Base-by-base conservation (phyloP, 257 asterid species). In the Nyctanthes arbortristis region DNA sequence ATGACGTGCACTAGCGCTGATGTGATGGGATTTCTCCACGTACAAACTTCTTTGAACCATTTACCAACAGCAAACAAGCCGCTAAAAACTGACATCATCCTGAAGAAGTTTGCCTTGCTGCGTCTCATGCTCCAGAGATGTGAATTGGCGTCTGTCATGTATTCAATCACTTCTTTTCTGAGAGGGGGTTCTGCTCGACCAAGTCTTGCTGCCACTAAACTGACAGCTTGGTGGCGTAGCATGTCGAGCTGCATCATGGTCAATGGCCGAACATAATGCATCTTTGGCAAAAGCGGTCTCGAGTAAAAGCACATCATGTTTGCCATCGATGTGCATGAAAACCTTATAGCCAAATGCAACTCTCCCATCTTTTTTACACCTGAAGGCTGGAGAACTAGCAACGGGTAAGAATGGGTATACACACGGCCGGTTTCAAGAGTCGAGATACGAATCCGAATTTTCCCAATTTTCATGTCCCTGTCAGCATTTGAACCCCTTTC, bases 121-220 rank as follows among this genome's bases (percentile, higher is more conserved):
- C 93, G 85, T 77, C 98, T 83, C 97, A 93, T 88, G 89, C 97
- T 93, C 96, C 97, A 93, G 25, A 93, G 88, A 67, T 93, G 98
- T 5, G 96, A 82, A 66, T 90, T 85, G 0, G 93, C 84, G 63
- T 88, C 97, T 0, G 77, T 82, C 95, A 93, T 88, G 75, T 93
- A 93, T 69, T 87, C 95, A 1, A 88, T 82, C 10, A 93, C 89
- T 78, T 93, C 98, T 76, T 82, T 87, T 29, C 81, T 81, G 65
- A 93, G 86, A 66, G 97, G 97, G 20, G 98, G 98, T 63, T 93
- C 97, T 3, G 98, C 84, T 29, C 98, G 81, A 82, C 91, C 80
- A 12, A 93, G 76, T 4, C 92, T 78, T 1, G 92, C 88, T 0
- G 96, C 95, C 83, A 90, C 90, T 47, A 87, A 77, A 36, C 62